phyloP scores from a whole-genome alignment of 2,329 filamentous ascomycete genomes.

The Colletotrichum destructivum region DNA sequence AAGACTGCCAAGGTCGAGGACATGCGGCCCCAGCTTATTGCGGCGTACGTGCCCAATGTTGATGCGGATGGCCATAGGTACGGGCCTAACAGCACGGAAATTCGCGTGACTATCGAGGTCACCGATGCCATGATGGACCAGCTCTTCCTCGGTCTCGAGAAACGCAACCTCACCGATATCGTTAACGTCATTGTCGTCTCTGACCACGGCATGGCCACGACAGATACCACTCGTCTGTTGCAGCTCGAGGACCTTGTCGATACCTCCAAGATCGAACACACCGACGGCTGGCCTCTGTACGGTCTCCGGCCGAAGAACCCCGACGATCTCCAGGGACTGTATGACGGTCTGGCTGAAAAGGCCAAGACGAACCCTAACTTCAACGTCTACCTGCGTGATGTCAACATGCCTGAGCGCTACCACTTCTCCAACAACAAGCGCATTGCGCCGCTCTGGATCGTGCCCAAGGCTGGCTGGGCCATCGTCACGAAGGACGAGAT shows the following conservation, averaged over 20 bases:
- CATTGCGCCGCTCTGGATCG: constrained; percentile 95
- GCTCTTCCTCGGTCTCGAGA: constrained; percentile 82
- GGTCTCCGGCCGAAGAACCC: constrained; percentile 86
- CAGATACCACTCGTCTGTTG: constrained; percentile 82
- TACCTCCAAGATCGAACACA: constrained; percentile 81
- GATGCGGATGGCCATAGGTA: constrained; percentile 89
- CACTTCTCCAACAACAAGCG: constrained; percentile 91
- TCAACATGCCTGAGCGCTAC: constrained; percentile 92
- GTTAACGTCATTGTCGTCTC: constrained; percentile 97
- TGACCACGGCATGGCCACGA: constrained; percentile 98
- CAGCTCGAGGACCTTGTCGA: constrained; percentile 94
- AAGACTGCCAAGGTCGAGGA: constrained; percentile 63
- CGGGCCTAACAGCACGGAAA: constrained; percentile 96
- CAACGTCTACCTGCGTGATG: constrained; percentile 88
- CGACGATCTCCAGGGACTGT: constrained; percentile 76
- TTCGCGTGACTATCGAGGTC: constrained; percentile 80
- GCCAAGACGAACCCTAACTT: constrained; percentile 77
- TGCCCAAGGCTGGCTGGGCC: constrained; percentile 93
- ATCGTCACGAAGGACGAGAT: constrained; percentile 88
- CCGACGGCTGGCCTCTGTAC: constrained; percentile 94
- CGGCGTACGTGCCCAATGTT: constrained; percentile 94
- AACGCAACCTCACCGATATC: constrained; percentile 87
- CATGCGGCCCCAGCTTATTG: constrained; percentile 89
- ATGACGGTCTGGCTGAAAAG: constrained; percentile 72
- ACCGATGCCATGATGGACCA: constrained; percentile 87